These are phyloP conservation scores for Neoboletus magnificus DNA, from an alignment of 768 basidiomycete species.

Conservation along the genomic window DNA sequence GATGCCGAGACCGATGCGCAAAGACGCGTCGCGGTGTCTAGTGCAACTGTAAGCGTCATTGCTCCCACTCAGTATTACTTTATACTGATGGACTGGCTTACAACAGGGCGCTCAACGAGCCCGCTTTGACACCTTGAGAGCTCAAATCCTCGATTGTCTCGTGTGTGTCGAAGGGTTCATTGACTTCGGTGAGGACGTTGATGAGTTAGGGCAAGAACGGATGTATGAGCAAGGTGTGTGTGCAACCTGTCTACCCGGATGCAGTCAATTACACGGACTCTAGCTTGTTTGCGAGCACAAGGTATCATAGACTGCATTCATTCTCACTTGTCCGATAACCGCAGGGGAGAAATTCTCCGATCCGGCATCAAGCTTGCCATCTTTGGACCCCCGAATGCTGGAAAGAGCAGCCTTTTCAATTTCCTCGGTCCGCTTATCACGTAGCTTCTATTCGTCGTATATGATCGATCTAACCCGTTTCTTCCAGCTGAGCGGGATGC, in stretches of 20 bases:
- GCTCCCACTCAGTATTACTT: neutral
- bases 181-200: constrained; percentile 85
- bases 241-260: neutral
- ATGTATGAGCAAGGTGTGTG: constrained; percentile 65
- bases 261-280: neutral
- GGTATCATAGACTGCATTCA: constrained; percentile 51
- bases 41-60: constrained; percentile 55
- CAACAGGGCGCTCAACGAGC: constrained; percentile 60
- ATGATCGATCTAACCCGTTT: neutral
- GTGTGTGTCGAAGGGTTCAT: constrained; percentile 85
- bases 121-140: constrained; percentile 62
- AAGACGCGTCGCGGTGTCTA: constrained; percentile 65
- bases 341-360: constrained; percentile 79
- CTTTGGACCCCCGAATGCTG: constrained; percentile 90
- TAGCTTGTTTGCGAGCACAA: constrained; percentile 54
- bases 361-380: constrained; percentile 82
- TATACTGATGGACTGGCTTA: neutral
- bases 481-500: constrained; percentile 78
- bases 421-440: constrained; percentile 56
- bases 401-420: constrained; percentile 88
- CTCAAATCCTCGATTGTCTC: constrained; percentile 65
- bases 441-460: neutral
- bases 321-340: constrained; percentile 61
- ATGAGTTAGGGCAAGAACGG: constrained; percentile 77
- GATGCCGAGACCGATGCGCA: constrained; percentile 87